Percentiles rank a stretch among this genome's conserved stretches.
Evolutionary conservation across 2,329 filamentous ascomycete genomes (phyloP).

Genomic region (Hypoxylon sp.): DNA sequence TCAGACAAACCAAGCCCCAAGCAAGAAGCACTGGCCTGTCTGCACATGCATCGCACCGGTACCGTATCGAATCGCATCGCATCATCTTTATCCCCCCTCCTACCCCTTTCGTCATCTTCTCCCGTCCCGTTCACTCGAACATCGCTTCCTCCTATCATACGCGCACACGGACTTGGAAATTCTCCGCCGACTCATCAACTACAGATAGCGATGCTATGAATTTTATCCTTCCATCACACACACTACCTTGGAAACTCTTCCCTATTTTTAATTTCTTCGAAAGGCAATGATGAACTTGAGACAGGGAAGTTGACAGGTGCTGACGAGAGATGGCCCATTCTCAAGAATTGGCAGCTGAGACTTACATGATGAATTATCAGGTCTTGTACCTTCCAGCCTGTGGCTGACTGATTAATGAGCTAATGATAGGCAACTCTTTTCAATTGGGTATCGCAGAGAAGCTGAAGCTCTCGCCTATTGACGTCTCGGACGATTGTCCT

Average conservation of each 20-base stretch:
- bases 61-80: conserved; percentile 27
- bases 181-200: conserved; percentile 26
- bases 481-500: conserved; percentile 36
- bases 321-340: conserved; percentile 40
- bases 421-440: conserved; percentile 25
- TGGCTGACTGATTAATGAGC: conserved; percentile 35
- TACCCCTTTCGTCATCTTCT: conserved; percentile 32
- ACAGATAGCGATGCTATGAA: conserved; percentile 11
- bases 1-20: conserved; percentile 17
- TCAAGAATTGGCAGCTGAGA: conserved; percentile 36
- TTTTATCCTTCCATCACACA: neutral
- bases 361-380: conserved; percentile 45
- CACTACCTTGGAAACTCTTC: neutral
- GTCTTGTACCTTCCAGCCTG: conserved; percentile 28
- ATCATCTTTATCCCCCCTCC: conserved; percentile 33
- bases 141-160: conserved; percentile 4
- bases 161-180: conserved; percentile 25
- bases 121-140: conserved; percentile 32
- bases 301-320: conserved; percentile 34
- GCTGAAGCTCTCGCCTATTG: conserved; percentile 30
- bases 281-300: conserved; percentile 16
- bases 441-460: conserved; percentile 39
- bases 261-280: conserved; percentile 1
- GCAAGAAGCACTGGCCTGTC: conserved; percentile 36
- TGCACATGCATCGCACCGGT: conserved; percentile 31